These are phyloP conservation scores for Pseudocercospora fijiensis DNA, from an alignment of 2,329 filamentous ascomycete species.

Conservation along the genomic window DNA sequence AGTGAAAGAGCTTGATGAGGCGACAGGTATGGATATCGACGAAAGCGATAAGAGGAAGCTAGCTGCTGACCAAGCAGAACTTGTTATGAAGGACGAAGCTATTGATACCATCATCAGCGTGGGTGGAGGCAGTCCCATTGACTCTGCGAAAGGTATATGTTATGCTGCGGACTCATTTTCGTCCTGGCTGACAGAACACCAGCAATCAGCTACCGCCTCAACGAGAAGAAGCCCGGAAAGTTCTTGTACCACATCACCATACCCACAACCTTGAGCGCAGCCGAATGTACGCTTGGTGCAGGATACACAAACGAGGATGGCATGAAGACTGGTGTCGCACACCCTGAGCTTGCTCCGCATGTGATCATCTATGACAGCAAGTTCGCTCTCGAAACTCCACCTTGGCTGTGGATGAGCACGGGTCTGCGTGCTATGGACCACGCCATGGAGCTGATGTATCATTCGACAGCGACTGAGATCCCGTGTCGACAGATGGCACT, in stretches of 20 bases:
- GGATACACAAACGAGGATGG: conserved; percentile 53
- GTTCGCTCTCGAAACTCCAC: conserved; percentile 54
- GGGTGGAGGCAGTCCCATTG: conserved; percentile 57
- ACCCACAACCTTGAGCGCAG: conserved; percentile 52
- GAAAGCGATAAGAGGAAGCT: not conserved
- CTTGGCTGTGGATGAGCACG: conserved; percentile 52
- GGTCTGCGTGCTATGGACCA: conserved; percentile 57
- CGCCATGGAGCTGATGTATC: conserved; percentile 55
- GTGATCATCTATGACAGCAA: conserved; percentile 56
- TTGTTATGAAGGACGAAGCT: conserved; percentile 46
- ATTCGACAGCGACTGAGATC: conserved; percentile 53
- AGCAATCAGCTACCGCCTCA: conserved; percentile 47
- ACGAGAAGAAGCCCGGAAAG: conserved; percentile 41
- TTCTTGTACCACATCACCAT: conserved; percentile 51
- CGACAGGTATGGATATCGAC: conserved; percentile 37
- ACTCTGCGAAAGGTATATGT: conserved; percentile 44
- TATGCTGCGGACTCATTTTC: not conserved
- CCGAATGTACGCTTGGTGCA: conserved; percentile 55
- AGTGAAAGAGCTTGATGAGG: conserved; percentile 54
- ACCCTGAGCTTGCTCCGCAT: conserved; percentile 46
- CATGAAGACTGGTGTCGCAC: conserved; percentile 48
- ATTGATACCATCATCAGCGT: conserved; percentile 58
- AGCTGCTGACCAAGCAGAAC: conserved; percentile 24
- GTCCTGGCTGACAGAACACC: not conserved
- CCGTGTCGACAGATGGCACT: conserved; percentile 50